phyloP scores from a whole-genome alignment of 345 rosid species.

The Hibiscus tridactylites region DNA sequence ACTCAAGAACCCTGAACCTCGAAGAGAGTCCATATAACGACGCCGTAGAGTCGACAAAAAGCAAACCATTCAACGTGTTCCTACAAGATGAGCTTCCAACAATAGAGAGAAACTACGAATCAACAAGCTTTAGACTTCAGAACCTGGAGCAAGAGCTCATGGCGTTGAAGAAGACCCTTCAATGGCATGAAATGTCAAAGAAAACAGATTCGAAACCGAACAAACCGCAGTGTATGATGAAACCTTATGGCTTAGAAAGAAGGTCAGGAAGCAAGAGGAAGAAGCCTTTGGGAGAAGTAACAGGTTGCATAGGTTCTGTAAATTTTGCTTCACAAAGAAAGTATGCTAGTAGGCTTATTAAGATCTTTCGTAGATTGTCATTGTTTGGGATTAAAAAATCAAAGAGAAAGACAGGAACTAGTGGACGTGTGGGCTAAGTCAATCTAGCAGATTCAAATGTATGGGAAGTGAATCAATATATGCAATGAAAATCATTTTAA shows the following conservation, averaged over 20 bases:
- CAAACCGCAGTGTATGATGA: conserved; percentile 16
- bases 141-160: conserved; percentile 56
- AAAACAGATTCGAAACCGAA: conserved; percentile 22
- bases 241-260: conserved; percentile 26
- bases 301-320: conserved; percentile 46
- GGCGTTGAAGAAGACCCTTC: conserved; percentile 46
- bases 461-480: no score
- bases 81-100: conserved; percentile 30
- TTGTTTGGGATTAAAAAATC: conserved; percentile 42
- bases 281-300: conserved; percentile 43
- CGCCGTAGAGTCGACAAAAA: conserved; percentile 27
- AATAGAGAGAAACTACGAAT: conserved; percentile 37
- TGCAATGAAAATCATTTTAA: no score
- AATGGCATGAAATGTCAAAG: conserved; percentile 29
- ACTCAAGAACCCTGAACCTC: conserved; percentile 38
- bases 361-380: conserved; percentile 26
- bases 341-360: conserved; percentile 37
- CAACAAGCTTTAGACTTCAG: conserved; percentile 73
- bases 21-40: conserved; percentile 45
- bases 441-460: conserved; percentile 15
- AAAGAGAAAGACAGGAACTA: conserved; percentile 27
- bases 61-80: conserved; percentile 34
- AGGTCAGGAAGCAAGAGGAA: conserved; percentile 43
- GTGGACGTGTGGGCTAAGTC: conserved; percentile 10
- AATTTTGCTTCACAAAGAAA: conserved; percentile 52